Percentiles rank a stretch among this genome's conserved stretches.
These are phyloP conservation scores for Apiotrichum gracile DNA, from an alignment of 1,284 basidiomycete genomes.

Conservation along the genomic window DNA sequence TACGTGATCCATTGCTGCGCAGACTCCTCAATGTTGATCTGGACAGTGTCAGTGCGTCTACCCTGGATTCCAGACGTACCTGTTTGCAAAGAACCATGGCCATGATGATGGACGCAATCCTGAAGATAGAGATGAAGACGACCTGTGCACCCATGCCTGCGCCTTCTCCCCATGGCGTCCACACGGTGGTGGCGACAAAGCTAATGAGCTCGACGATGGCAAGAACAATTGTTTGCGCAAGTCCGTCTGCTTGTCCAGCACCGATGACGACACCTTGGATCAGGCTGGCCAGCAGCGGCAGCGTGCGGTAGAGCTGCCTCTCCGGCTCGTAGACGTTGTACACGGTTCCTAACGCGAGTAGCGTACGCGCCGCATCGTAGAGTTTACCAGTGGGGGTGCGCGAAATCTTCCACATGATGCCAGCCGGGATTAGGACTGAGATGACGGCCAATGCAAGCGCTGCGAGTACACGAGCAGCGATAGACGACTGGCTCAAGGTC, in stretches of 20 bases:
- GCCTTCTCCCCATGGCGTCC: constrained; percentile 93
- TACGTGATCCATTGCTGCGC: constrained; percentile 88
- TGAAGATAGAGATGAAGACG: constrained; percentile 81
- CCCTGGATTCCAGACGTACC: constrained; percentile 53
- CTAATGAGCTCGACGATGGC: constrained; percentile 75
- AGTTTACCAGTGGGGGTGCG: constrained; percentile 79
- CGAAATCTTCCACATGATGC: constrained; percentile 68
- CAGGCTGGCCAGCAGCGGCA: constrained; percentile 75
- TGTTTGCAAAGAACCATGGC: constrained; percentile 80
- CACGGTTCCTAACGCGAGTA: constrained; percentile 85
- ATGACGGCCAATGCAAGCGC: constrained; percentile 60
- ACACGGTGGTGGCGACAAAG: constrained; percentile 78
- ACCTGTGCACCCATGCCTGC: constrained; percentile 92
- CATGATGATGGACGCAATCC: constrained; percentile 82
- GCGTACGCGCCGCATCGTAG: constrained; percentile 86
- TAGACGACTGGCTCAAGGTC: constrained; percentile 55
- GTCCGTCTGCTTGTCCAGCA: constrained; percentile 80
- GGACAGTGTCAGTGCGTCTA: constrained; percentile 21
- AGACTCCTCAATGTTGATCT: constrained; percentile 72
- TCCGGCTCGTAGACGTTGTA: constrained; percentile 93
- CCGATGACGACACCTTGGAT: constrained; percentile 76
- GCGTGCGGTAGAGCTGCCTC: constrained; percentile 77
- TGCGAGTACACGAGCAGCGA: constrained; percentile 43
- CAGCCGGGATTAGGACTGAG: constrained; percentile 68
- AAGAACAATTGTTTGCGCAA: constrained; percentile 83